Evolutionary conservation across 202 grass and related monocot genomes (phyloP).

Genomic region (Hordeum pubiflorum): DNA sequence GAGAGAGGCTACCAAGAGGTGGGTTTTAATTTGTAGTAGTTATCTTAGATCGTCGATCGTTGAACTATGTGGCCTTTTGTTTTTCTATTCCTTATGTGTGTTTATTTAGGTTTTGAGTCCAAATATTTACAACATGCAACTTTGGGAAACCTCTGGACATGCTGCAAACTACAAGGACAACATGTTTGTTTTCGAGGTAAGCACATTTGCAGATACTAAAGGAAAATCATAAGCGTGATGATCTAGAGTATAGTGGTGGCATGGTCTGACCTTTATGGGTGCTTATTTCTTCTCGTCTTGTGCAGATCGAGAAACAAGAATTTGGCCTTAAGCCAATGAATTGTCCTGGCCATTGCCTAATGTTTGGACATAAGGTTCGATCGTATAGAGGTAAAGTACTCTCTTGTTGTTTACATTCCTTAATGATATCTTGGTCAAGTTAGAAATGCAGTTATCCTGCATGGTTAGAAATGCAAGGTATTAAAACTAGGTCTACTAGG

Average conservation of each 20-base stretch:
- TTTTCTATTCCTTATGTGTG: slow-evolving; percentile 1
- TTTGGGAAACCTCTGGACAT: slow-evolving; percentile 98
- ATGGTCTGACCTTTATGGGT: neutral
- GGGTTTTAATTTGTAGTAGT: slow-evolving; percentile 12
- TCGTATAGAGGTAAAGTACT: slow-evolving; percentile 84
- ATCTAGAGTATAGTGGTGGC: neutral
- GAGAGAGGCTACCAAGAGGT: slow-evolving; percentile 95
- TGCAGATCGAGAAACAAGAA: slow-evolving; percentile 93
- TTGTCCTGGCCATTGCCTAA: slow-evolving; percentile 97
- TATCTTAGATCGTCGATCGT: neutral
- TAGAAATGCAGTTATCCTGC: neutral
- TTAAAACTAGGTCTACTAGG: neutral
- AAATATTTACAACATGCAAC: slow-evolving; percentile 99
- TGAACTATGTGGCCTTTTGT: neutral
- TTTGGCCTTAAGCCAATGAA: slow-evolving; percentile 99
- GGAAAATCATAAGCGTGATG: neutral
- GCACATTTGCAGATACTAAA: slow-evolving; percentile 9
- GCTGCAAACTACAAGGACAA: slow-evolving; percentile 99
- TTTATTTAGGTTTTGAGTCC: slow-evolving; percentile 69
- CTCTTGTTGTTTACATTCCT: slow-evolving; percentile 1
- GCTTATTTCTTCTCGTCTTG: slow-evolving; percentile 5
- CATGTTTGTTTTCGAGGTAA: slow-evolving; percentile 98
- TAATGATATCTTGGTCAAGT: slow-evolving; percentile 1
- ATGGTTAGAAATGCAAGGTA: neutral
- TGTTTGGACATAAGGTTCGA: slow-evolving; percentile 89